Conservation (phyloP, 1,284 basidiomycete genomes). For the Coniferiporia weirii region DNA sequence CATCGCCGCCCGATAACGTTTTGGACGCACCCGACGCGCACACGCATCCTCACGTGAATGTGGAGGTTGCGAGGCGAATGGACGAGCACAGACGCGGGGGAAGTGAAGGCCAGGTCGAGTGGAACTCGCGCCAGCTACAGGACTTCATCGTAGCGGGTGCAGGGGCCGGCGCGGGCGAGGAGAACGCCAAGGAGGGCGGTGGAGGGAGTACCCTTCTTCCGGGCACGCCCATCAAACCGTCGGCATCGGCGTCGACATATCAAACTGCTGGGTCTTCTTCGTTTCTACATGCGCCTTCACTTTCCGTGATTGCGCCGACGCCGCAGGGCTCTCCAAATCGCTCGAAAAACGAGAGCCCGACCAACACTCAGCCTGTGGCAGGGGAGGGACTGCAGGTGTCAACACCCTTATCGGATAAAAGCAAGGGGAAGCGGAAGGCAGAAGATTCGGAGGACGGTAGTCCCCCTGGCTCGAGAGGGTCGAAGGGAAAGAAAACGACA, state of each 20-base stretch:
- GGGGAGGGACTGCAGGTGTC: constrained; percentile 19
- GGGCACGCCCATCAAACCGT: constrained; percentile 12
- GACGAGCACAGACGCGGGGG: constrained; percentile 6
- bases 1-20: background rate
- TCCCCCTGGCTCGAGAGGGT: constrained; percentile 23
- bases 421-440: constrained; percentile 47
- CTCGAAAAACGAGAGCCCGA: constrained; percentile 12
- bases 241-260: constrained; percentile 15
- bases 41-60: background rate
- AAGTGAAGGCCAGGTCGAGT: constrained; percentile 10
- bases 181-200: background rate
- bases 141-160: background rate
- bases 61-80: background rate
- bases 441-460: constrained; percentile 40
- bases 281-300: constrained; percentile 18
- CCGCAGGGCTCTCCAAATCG: constrained; percentile 21
- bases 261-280: constrained; percentile 16
- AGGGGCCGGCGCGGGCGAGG: background rate
- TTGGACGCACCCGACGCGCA: background rate
- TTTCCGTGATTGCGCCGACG: constrained; percentile 20
- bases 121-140: constrained; percentile 7
- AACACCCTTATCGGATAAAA: constrained; percentile 29
- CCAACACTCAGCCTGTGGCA: constrained; percentile 1
- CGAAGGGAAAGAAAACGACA: constrained; percentile 19
- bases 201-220: background rate